Percentiles rank a stretch among this genome's conserved stretches.
Evolutionary conservation across 139 green algal species (phyloP).

Genomic region (Volvox reticuliferus): DNA sequence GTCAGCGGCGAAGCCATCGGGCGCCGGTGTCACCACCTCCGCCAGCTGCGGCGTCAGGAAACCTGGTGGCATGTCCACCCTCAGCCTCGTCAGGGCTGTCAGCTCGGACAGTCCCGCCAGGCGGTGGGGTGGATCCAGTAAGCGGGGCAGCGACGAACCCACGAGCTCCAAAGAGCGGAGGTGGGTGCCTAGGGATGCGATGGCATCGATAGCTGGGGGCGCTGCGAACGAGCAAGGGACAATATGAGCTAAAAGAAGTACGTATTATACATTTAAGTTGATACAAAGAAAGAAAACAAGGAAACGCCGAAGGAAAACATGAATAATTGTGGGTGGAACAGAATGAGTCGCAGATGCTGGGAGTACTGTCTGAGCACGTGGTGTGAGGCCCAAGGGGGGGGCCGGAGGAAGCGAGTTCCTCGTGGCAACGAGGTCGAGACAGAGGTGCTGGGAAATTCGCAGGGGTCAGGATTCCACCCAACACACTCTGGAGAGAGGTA

Average conservation of each 20-base stretch:
- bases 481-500: too few relatives aligned
- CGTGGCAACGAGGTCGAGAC: too few relatives aligned
- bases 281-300: too few relatives aligned
- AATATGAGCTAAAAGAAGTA: neutral
- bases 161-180: conserved; percentile 22
- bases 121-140: conserved; percentile 4
- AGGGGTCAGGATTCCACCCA: too few relatives aligned
- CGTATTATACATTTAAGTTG: too few relatives aligned
- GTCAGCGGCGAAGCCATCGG: neutral
- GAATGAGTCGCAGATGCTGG: too few relatives aligned
- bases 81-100: conserved; percentile 6
- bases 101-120: conserved; percentile 4
- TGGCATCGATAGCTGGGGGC: conserved; percentile 6
- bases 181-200: neutral
- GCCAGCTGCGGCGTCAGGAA: neutral
- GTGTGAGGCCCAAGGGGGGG: too few relatives aligned
- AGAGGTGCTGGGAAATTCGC: too few relatives aligned
- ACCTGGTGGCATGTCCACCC: neutral
- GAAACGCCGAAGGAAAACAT: too few relatives aligned
- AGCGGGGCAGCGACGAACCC: neutral
- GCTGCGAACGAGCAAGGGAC: neutral
- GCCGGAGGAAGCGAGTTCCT: too few relatives aligned
- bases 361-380: too few relatives aligned
- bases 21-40: neutral
- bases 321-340: too few relatives aligned